These are phyloP conservation scores for Zychaea mexicana DNA, from an alignment of 371 early-diverging fungal genomes.

Conservation along the genomic window DNA sequence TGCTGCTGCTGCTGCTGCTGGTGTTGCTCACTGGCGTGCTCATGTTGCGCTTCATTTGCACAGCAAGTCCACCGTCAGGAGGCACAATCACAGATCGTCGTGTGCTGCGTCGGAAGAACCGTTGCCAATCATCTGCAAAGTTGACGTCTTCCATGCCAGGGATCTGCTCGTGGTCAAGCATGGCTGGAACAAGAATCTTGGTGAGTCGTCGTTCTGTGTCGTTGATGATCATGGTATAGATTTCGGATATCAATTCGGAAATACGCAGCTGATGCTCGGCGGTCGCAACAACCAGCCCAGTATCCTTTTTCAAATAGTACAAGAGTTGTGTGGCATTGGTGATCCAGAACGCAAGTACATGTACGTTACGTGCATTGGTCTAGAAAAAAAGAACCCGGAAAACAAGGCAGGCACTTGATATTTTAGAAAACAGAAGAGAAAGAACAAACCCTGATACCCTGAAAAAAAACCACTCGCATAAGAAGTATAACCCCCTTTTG, in stretches of 20 bases:
- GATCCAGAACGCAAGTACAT: constrained; percentile 77
- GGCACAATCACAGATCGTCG: constrained; percentile 27
- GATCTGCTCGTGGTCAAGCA: constrained; percentile 73
- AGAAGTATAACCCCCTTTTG: no score
- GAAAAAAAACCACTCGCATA: background rate
- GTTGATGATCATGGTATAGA: constrained; percentile 62
- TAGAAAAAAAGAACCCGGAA: constrained; percentile 10
- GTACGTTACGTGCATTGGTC: constrained; percentile 40
- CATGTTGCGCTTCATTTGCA: constrained; percentile 24
- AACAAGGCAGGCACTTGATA: no score
- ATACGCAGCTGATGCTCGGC: constrained; percentile 65
- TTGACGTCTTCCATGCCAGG: constrained; percentile 69
- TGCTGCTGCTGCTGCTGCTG: background rate
- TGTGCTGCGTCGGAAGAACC: constrained; percentile 44
- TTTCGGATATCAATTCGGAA: constrained; percentile 72
- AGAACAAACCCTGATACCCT: background rate
- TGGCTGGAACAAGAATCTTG: constrained; percentile 60
- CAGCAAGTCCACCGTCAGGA: constrained; percentile 21
- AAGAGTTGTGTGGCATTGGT: constrained; percentile 77
- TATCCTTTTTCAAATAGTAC: constrained; percentile 82
- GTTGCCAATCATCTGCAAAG: constrained; percentile 65
- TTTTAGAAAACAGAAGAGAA: background rate
- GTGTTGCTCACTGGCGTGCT: background rate
- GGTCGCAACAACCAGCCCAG: constrained; percentile 63
- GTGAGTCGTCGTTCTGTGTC: constrained; percentile 61